Evolutionary conservation across 768 basidiomycete species (phyloP), one percentile per base, ranked within the genome.

Genomic region (Kwoniella newhampshirensis): DNA sequence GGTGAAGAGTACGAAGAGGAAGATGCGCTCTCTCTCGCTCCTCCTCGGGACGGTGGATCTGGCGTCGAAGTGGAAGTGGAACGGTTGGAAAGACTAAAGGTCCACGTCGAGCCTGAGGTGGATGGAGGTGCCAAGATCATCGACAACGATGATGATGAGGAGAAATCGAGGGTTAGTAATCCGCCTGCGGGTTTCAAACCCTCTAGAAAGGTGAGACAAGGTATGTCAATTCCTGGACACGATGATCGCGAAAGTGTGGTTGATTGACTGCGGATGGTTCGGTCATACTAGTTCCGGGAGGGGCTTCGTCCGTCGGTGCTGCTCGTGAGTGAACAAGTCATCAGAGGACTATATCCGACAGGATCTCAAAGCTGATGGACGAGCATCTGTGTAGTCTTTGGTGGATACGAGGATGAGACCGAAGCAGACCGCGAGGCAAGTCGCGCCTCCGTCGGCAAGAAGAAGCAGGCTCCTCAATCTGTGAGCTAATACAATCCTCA

Each of bases 11-110:
- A 71, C 59, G 75, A 73, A 54, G 69, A 76, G 47, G 59, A 63
- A 12, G 75, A 76, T 48, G 75, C 75, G 3, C 61, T 76, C 4
- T 68, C 66, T 11, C 43, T 73, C 23, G 75, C 75, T n/a, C 75
- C 75, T 21, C 71, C 73, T 9, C 36, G 69, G 39, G 66, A 71
- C 49, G 70, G 67, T 23, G 73, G 70, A 3, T 32, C 57, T 48
- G 71, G 71, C 5, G 68, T 68, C 7, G 71, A 71, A 39, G 66
- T 70, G 11, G 68, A 67, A 41, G 47, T 70, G 13, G 70, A 68
- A 47, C 54, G 68, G 44, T 43, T 70, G 51, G 74, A 75, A 59
- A 64, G 60, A 54, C 30, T 70, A 48, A 66, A 54, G 41, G 42
- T 75, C 11, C 68, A 67, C 46, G 68, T 71, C 25, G 70, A 71